A percentile compares a stretch with the other conserved stretches of the same genome.
Evolutionary conservation across 2,329 filamentous ascomycete species (phyloP).

Genomic region (Domatiomyces catenatus): DNA sequence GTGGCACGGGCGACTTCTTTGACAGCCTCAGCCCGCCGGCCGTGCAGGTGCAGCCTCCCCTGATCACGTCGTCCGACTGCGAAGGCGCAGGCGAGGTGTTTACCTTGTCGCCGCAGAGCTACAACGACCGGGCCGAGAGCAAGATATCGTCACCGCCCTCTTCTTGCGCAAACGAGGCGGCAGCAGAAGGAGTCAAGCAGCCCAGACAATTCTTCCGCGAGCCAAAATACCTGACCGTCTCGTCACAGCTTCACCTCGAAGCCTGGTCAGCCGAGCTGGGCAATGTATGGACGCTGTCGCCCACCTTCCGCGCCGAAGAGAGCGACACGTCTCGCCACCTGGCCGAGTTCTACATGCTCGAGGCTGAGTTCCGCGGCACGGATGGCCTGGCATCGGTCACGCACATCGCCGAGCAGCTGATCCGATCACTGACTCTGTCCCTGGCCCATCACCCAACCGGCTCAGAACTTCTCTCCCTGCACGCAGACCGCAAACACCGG

Average conservation of each 20-base stretch:
- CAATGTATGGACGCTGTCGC: conserved; percentile 85
- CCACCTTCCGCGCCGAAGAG: conserved; percentile 82
- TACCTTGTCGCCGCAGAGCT: conserved; percentile 38
- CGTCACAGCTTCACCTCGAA: conserved; percentile 85
- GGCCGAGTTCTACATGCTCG: conserved; percentile 98
- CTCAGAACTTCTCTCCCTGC: conserved; percentile 37
- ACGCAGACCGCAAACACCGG: conserved; percentile 12
- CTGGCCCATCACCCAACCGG: conserved; percentile 24
- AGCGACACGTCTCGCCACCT: conserved; percentile 88
- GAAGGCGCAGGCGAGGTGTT: conserved; percentile 95
- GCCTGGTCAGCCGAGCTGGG: conserved; percentile 76
- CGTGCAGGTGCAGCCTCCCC: conserved; percentile 67
- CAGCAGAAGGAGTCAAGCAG: conserved; percentile 8
- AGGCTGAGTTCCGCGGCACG: conserved; percentile 67
- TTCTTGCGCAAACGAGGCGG: conserved; percentile 2
- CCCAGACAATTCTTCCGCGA: conserved; percentile 54
- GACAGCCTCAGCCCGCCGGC: conserved; percentile 41
- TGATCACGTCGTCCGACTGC: conserved; percentile 93
- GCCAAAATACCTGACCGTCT: conserved; percentile 92
- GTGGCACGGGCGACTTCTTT: conserved; percentile 62
- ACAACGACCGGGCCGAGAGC: conserved; percentile 8
- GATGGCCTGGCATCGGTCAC: conserved; percentile 57
- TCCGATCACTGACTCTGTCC: conserved; percentile 30
- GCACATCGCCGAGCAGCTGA: conserved; percentile 62
- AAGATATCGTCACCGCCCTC: conserved; percentile 11